A percentile compares a stretch with the other conserved stretches of the same genome.
Conservation (phyloP, 2,329 filamentous ascomycete species). For the Penicillium sp. region DNA sequence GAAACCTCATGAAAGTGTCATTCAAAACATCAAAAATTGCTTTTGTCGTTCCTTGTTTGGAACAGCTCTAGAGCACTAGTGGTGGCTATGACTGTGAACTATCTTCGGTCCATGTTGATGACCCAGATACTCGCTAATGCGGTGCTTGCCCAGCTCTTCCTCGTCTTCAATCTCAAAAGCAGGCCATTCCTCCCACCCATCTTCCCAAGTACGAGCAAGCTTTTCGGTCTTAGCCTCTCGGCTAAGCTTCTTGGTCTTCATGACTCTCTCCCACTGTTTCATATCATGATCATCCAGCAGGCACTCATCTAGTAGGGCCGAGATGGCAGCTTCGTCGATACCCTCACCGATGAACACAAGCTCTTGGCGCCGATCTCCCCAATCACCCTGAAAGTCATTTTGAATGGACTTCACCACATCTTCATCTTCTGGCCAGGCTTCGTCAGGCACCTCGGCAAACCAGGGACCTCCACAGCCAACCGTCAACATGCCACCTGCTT, state of each 20-base stretch:
- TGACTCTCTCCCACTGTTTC: conserved; percentile 56
- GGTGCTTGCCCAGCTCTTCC: conserved; percentile 33
- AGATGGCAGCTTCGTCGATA: conserved; percentile 57
- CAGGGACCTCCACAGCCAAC: conserved; percentile 48
- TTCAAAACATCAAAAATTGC: neutral
- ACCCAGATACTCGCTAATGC: conserved; percentile 33
- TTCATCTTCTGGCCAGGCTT: conserved; percentile 54
- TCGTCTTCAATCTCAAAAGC: conserved; percentile 46
- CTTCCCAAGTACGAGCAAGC: conserved; percentile 57
- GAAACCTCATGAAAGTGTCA: neutral
- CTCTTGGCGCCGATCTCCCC: conserved; percentile 72
- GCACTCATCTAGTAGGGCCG: conserved; percentile 60
- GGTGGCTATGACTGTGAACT: conserved; percentile 6
- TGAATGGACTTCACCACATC: conserved; percentile 52
- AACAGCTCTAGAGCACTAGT: neutral
- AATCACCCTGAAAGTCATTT: conserved; percentile 55
- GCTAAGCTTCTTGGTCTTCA: conserved; percentile 46
- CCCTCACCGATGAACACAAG: conserved; percentile 73
- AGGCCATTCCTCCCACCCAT: conserved; percentile 61
- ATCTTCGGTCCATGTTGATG: conserved; percentile 20
- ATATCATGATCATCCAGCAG: conserved; percentile 64
- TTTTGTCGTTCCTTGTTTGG: too few relatives aligned
- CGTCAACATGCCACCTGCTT: conserved; percentile 49
- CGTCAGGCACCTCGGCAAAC: conserved; percentile 61
- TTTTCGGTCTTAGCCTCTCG: conserved; percentile 49